These are phyloP conservation scores for Camellia granthamiana DNA, from an alignment of 148 eudicot genomes.

Conservation along the genomic window DNA sequence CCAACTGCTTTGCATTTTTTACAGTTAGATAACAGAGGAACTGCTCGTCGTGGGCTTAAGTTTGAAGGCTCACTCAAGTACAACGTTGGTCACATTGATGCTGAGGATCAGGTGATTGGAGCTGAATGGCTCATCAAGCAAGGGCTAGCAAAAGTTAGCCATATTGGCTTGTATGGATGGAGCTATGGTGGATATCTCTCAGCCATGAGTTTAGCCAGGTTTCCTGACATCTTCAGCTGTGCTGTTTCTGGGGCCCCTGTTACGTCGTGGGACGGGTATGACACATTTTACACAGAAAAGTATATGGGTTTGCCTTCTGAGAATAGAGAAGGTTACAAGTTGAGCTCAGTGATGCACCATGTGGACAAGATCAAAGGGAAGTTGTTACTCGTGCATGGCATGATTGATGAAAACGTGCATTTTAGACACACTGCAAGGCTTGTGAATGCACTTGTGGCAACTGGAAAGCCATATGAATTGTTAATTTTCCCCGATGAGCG, in stretches of 20 bases:
- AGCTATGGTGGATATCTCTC: constrained; percentile 99
- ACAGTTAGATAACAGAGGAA: constrained; percentile 95
- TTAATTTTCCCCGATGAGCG: constrained; percentile 90
- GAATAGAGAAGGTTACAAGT: constrained; percentile 48
- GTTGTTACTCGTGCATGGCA: constrained; percentile 79
- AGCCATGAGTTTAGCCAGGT: constrained; percentile 66
- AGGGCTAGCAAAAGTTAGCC: constrained; percentile 66
- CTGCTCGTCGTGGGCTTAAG: constrained; percentile 80
- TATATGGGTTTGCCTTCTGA: constrained; percentile 83
- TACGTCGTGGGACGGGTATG: constrained; percentile 98
- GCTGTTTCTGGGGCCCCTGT: constrained; percentile 98
- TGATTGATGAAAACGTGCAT: constrained; percentile 97
- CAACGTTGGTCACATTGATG: constrained; percentile 66
- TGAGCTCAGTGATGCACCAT: constrained; percentile 75
- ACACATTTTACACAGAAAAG: constrained; percentile 91
- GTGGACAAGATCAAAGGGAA: constrained; percentile 67
- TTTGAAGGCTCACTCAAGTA: constrained; percentile 78
- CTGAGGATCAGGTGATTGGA: constrained; percentile 79
- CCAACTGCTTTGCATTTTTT: constrained; percentile 18
- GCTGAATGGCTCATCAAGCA: constrained; percentile 82
- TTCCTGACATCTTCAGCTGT: constrained; percentile 66
- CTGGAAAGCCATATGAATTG: constrained; percentile 71
- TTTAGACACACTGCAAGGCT: constrained; percentile 97
- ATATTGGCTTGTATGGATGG: constrained; percentile 96
- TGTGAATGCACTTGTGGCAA: constrained; percentile 70